Conservation (phyloP, 2,329 filamentous ascomycete genomes). For the Curvularia lunata region DNA sequence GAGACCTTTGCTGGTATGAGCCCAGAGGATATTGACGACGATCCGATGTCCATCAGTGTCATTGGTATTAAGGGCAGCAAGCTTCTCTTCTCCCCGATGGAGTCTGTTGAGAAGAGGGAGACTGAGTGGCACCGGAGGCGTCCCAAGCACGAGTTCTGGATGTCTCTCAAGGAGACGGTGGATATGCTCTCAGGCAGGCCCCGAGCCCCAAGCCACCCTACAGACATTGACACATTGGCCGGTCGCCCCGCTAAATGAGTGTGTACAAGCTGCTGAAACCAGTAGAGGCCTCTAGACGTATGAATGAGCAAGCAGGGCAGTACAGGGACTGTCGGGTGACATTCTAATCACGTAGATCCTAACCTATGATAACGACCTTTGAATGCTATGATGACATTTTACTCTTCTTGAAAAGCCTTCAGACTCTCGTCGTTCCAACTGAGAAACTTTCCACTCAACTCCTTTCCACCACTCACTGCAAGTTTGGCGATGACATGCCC, state of each 20-base stretch:
- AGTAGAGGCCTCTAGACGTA: background rate
- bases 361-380: conserved; percentile 5
- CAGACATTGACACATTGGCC: conserved; percentile 28
- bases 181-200: conserved; percentile 76
- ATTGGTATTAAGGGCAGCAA: conserved; percentile 92
- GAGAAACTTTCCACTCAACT: conserved; percentile 78
- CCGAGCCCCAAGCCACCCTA: conserved; percentile 26
- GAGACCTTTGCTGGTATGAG: conserved; percentile 74
- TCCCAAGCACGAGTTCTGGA: conserved; percentile 86
- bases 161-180: conserved; percentile 77
- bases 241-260: conserved; percentile 24
- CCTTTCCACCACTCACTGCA: conserved; percentile 65
- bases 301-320: background rate
- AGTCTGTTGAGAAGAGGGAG: conserved; percentile 76
- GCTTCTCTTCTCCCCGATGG: conserved; percentile 85
- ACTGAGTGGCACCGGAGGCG: conserved; percentile 94
- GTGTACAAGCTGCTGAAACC: background rate
- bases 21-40: conserved; percentile 71
- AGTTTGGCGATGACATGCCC: conserved; percentile 85
- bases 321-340: background rate
- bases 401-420: conserved; percentile 22
- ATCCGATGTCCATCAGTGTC: conserved; percentile 76
- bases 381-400: conserved; percentile 4
- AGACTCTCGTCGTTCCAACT: conserved; percentile 51
- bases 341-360: conserved; percentile 13